These are phyloP conservation scores for Bruguiera gymnorhiza DNA, from an alignment of 345 rosid species.

Conservation along the genomic window DNA sequence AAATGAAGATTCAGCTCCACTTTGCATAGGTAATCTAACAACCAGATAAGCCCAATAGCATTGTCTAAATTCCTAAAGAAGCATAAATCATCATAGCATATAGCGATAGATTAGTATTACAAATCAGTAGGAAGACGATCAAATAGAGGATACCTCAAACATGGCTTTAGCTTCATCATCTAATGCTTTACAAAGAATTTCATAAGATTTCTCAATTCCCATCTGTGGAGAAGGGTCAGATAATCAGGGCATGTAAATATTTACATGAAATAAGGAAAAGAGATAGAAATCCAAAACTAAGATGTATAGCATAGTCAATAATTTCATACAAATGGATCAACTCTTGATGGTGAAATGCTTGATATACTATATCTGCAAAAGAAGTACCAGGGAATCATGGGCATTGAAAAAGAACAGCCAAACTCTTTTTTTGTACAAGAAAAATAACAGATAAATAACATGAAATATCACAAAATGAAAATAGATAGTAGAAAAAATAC, in stretches of 20 bases:
- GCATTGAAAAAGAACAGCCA: neutral
- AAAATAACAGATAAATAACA: neutral
- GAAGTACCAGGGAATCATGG: neutral
- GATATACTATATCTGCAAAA: slow-evolving; percentile 68
- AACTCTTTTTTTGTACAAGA: neutral
- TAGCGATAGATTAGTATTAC: neutral
- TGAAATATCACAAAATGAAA: too few relatives aligned
- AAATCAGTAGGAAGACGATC: neutral
- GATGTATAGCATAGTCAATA: neutral
- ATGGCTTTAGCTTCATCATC: slow-evolving; percentile 57
- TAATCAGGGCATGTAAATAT: neutral
- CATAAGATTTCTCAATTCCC: slow-evolving; percentile 50
- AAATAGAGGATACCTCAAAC: slow-evolving; percentile 51
- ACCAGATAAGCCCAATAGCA: too few relatives aligned
- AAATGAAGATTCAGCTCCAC: too few relatives aligned
- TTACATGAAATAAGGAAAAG: slow-evolving; percentile 9
- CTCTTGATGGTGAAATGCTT: slow-evolving; percentile 77
- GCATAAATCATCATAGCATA: neutral
- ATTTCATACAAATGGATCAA: slow-evolving; percentile 53
- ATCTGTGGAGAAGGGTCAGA: slow-evolving; percentile 32
- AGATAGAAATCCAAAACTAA: neutral
- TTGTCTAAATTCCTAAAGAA: neutral
- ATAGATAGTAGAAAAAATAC: too few relatives aligned
- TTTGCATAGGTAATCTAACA: too few relatives aligned
- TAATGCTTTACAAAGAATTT: slow-evolving; percentile 89